These are phyloP conservation scores for Pulveroboletus sp. DNA, from an alignment of 768 basidiomycete genomes.

Conservation along the genomic window DNA sequence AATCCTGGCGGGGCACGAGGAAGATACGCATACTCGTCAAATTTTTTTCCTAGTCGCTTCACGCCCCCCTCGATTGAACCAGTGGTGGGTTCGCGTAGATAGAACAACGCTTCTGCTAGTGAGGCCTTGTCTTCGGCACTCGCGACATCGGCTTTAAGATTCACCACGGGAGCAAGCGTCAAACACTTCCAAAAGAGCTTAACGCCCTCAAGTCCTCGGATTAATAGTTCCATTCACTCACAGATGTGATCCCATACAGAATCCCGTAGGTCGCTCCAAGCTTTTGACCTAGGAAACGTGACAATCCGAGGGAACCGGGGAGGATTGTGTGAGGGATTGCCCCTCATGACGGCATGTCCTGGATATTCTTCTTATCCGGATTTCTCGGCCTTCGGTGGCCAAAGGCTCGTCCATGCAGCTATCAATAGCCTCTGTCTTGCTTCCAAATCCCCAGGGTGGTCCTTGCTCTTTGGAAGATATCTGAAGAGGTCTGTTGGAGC, in stretches of 20 bases:
- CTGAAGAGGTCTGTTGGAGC: constrained; percentile 70
- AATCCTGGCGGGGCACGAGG: background rate
- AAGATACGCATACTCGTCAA: constrained; percentile 27
- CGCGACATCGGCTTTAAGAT: constrained; percentile 52
- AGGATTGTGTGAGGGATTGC: background rate
- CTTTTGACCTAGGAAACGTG: constrained; percentile 70
- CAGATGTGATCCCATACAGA: constrained; percentile 82
- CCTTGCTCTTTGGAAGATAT: constrained; percentile 63
- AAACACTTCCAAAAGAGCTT: constrained; percentile 48
- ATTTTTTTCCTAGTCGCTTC: constrained; percentile 53
- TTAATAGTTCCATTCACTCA: constrained; percentile 27
- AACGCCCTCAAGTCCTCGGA: constrained; percentile 3
- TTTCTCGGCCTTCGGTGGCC: constrained; percentile 56
- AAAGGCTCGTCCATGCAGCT: constrained; percentile 78
- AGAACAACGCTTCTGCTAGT: too few species aligned
- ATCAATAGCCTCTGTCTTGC: constrained; percentile 64
- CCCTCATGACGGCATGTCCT: background rate
- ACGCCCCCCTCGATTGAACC: constrained; percentile 51
- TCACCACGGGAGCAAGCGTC: constrained; percentile 58
- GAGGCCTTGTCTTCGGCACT: too few species aligned
- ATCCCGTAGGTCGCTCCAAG: constrained; percentile 70
- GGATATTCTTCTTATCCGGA: constrained; percentile 41
- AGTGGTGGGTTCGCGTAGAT: too few species aligned
- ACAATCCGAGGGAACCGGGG: constrained; percentile 61
- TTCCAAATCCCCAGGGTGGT: constrained; percentile 50